Conservation (phyloP, 176 grass and related monocot species). For the Ananas comosus region DNA sequence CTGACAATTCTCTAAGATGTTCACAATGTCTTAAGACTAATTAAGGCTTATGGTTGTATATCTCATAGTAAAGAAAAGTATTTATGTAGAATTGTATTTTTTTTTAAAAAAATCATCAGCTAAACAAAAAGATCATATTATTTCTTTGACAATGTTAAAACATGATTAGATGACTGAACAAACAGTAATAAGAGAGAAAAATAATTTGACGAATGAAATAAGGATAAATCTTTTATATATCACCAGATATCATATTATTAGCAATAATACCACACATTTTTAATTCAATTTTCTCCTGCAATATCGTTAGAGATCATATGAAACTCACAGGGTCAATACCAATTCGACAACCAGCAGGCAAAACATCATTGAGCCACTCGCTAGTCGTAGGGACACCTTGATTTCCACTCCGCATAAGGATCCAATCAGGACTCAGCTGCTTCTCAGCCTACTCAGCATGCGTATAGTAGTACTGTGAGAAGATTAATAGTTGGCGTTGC, state of each 20-base stretch:
- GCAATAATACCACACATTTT: not conserved
- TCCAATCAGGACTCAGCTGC: constrained; percentile 65
- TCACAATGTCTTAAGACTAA: not conserved
- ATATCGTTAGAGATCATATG: constrained; percentile 8
- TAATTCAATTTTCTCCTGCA: not conserved
- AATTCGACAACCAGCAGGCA: constrained; percentile 65
- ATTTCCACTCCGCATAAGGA: constrained; percentile 80
- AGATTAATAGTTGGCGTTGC: not conserved
- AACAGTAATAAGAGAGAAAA: too few relatives aligned
- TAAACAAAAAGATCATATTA: too few relatives aligned
- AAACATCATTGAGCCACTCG: constrained; percentile 91
- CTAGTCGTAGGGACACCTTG: constrained; percentile 66
- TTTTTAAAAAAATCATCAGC: not conserved
- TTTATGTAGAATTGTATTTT: not conserved
- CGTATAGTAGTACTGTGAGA: constrained; percentile 8
- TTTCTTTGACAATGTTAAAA: too few relatives aligned
- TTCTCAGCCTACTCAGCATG: constrained; percentile 59
- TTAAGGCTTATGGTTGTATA: not conserved
- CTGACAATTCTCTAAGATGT: not conserved
- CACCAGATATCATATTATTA: not conserved
- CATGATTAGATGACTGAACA: too few relatives aligned
- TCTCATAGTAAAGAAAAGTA: not conserved
- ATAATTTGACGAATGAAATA: too few relatives aligned
- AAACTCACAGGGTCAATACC: constrained; percentile 93
- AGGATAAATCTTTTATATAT: not conserved